A percentile compares a stretch with the other conserved stretches of the same genome.
phyloP scores from a whole-genome alignment of 768 basidiomycete genomes.

The Boletus rufocinnamomeus region DNA sequence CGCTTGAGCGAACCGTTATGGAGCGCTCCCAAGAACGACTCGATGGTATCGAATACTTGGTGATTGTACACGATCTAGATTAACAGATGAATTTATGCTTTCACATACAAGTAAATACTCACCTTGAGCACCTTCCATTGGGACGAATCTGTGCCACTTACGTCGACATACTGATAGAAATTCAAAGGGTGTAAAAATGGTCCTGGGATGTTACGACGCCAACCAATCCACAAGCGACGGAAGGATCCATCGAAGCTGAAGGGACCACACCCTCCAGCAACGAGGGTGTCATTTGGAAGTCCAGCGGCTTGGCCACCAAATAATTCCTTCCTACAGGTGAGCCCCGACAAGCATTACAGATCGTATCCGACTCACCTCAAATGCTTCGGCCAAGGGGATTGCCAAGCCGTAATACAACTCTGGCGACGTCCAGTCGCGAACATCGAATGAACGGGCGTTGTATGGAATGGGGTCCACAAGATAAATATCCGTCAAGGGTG shows the following conservation, averaged over 20 bases:
- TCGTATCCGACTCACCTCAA: constrained; percentile 37
- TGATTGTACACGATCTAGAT: constrained; percentile 58
- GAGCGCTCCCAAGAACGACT: constrained; percentile 55
- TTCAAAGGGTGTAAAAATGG: constrained; percentile 55
- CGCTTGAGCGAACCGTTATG: constrained; percentile 53
- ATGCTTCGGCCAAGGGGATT: constrained; percentile 41
- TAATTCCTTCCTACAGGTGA: constrained; percentile 41
- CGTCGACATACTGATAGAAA: constrained; percentile 59
- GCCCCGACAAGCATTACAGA: not conserved
- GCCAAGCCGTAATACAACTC: constrained; percentile 37
- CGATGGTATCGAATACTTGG: constrained; percentile 51
- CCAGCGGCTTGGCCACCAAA: constrained; percentile 49
- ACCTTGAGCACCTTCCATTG: constrained; percentile 57
- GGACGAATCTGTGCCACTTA: constrained; percentile 52
- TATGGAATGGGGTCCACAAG: constrained; percentile 54
- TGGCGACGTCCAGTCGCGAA: constrained; percentile 25
- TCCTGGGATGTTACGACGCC: constrained; percentile 51
- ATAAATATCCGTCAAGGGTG: constrained; percentile 51
- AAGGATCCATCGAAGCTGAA: constrained; percentile 63
- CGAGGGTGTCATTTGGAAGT: constrained; percentile 49
- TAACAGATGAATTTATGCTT: not conserved
- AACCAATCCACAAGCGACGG: constrained; percentile 54
- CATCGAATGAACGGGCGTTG: constrained; percentile 48
- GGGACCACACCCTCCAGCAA: constrained; percentile 48
- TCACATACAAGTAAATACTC: not conserved